Evolutionary conservation across 257 asterid species (phyloP).

Genomic region (Solanum virginianum): DNA sequence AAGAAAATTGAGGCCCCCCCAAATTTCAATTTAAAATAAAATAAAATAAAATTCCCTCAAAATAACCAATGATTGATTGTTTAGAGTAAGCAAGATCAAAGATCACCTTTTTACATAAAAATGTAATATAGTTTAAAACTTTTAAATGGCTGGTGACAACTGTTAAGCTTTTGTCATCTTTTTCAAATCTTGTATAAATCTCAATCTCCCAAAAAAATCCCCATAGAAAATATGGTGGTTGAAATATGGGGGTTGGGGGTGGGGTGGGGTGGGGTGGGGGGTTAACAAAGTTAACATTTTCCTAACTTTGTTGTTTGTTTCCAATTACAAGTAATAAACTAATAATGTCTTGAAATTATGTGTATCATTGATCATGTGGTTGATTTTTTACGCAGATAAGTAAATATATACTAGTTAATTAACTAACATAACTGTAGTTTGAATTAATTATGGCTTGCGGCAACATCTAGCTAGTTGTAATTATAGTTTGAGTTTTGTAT

Average conservation of each 20-base stretch:
- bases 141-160: slow-evolving; percentile 52
- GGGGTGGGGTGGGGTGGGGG: slow-evolving; percentile 7
- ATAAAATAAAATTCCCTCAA: slow-evolving; percentile 1
- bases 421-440: too few relatives aligned
- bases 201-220: slow-evolving; percentile 52
- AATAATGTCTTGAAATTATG: background rate
- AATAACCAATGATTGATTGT: slow-evolving; percentile 29
- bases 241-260: slow-evolving; percentile 15
- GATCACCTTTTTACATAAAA: slow-evolving; percentile 10
- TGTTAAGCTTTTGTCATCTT: slow-evolving; percentile 46
- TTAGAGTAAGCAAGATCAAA: slow-evolving; percentile 25
- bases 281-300: background rate
- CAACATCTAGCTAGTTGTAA: too few relatives aligned
- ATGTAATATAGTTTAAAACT: background rate
- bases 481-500: too few relatives aligned
- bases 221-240: slow-evolving; percentile 62
- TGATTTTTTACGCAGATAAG: background rate
- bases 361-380: background rate
- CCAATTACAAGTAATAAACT: background rate
- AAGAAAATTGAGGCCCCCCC: slow-evolving; percentile 12
- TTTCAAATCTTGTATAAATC: slow-evolving; percentile 19
- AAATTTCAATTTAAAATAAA: background rate
- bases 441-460: too few relatives aligned
- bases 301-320: background rate
- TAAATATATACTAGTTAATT: too few relatives aligned